Base-by-base conservation (phyloP, 768 basidiomycete species). In the Serendipita vermifera region DNA sequence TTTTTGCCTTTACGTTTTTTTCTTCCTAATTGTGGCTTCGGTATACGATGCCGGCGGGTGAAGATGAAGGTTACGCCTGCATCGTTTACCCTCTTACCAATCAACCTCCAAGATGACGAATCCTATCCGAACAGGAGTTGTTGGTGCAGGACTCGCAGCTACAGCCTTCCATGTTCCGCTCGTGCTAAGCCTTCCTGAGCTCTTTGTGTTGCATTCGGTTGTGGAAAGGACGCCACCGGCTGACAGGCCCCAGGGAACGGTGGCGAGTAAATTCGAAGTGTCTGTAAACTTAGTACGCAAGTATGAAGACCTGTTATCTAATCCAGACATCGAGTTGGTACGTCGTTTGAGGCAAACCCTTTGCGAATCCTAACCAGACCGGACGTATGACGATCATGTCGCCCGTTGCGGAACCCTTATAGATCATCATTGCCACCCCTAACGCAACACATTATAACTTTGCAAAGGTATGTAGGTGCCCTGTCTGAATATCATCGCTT, bases 81-180 rank as follows among this genome's bases (percentile, higher is more conserved):
- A 41, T 41, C 39, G 15, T 41, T 41, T n/a, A 41, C 39, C 26
- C 26, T 20, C 17, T 41, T 26, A 41, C 15, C 39, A 11, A 20
- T 26, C 26, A 41, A n/a, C 17, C 6, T 20, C 6, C 39, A 41
- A 41, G 26, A 41, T 31, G 24, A 9, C 46, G 29, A 26, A 51
- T 56, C 79, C 82, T 17, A 82, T 88, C 63, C 75, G 74, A 35
- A 80, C 81, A 24, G 83, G 85, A 62, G 79, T 87, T 4, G 71
- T 88, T 2, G 87, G 86, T 17, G 80, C 85, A 33, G 88, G 87
- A 36, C 78, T 89, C 58, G 75, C 82, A 17, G 83, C 83, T 33
- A 70, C 83, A 36, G 84, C 83, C 2, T 90, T 92, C 69, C 89
- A 92, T 66, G 63, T 82, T 57, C 88, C 89, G 0, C 85, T 89